Percentiles rank a stretch among this genome's conserved stretches.
Conservation (phyloP, 1,139 yeast genomes). For the Candida neerlandica region DNA sequence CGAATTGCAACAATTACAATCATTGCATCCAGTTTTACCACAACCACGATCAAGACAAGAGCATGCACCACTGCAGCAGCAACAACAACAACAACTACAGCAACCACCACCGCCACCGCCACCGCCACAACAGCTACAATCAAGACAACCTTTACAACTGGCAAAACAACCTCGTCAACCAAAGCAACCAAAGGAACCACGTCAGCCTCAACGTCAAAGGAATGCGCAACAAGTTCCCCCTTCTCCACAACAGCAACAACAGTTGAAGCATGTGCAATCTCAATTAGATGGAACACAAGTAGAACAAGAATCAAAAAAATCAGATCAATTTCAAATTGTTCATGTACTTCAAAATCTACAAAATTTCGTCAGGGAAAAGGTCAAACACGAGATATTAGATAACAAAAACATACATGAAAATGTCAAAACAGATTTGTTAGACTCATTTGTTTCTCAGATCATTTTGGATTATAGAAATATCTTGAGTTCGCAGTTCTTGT, state of each 20-base stretch:
- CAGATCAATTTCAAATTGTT: neutral
- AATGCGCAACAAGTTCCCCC: neutral
- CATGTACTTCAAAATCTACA: constrained; percentile 18
- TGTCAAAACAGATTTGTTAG: constrained; percentile 22
- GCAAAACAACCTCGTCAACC: too few relatives aligned
- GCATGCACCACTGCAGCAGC: neutral
- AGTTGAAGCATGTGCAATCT: neutral
- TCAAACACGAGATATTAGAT: constrained; percentile 17
- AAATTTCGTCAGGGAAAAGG: constrained; percentile 21
- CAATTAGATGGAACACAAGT: neutral
- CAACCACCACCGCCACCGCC: neutral
- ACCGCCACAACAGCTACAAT: neutral
- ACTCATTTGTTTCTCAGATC: constrained; percentile 28
- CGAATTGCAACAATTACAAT: constrained; percentile 4
- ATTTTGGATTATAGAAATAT: constrained; percentile 24
- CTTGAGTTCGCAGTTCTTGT: constrained; percentile 14
- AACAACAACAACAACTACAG: neutral
- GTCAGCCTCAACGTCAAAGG: neutral
- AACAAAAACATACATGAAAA: constrained; percentile 18
- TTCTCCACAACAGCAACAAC: constrained; percentile 1
- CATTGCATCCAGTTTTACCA: constrained; percentile 1
- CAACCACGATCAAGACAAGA: neutral
- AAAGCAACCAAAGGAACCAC: too few relatives aligned
- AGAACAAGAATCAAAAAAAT: neutral
- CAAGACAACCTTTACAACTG: too few relatives aligned